Evolutionary conservation across 495 filamentous ascomycete genomes (phyloP).

Genomic region (Evansstolkia leycettana): DNA sequence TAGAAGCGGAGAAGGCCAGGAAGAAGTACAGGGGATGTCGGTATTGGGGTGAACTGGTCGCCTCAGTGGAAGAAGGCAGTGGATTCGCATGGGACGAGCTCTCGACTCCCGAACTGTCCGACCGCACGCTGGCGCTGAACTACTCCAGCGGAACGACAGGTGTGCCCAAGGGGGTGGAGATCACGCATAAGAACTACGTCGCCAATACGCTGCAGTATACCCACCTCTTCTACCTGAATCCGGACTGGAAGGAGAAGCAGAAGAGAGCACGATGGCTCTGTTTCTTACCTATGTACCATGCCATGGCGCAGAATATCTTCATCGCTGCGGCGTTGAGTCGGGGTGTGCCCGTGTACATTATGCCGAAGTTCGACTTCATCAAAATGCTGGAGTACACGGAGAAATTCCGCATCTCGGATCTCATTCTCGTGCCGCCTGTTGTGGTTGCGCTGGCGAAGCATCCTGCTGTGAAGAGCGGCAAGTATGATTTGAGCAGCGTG

Average conservation of each 20-base stretch:
- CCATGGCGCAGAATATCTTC: conserved; percentile 39
- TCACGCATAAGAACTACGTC: conserved; percentile 61
- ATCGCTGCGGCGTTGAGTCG: conserved; percentile 29
- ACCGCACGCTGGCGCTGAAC: conserved; percentile 56
- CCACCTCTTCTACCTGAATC: no score
- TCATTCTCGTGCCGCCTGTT: conserved; percentile 56
- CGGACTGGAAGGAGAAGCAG: conserved; percentile 16
- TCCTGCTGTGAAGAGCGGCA: conserved; percentile 34
- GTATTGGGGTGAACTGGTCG: conserved; percentile 40
- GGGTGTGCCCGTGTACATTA: conserved; percentile 54
- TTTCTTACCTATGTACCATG: conserved; percentile 71
- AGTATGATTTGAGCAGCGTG: conserved; percentile 59
- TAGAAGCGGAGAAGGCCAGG: conserved; percentile 18
- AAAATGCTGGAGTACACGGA: conserved; percentile 58
- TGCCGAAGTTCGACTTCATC: conserved; percentile 61
- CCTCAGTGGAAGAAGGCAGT: conserved; percentile 26
- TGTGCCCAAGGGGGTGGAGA: conserved; percentile 72
- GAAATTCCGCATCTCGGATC: conserved; percentile 52
- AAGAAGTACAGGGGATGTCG: conserved; percentile 15
- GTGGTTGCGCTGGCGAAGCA: conserved; percentile 63
- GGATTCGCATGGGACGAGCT: conserved; percentile 32
- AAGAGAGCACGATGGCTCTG: conserved; percentile 31
- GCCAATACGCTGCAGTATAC: conserved; percentile 47
- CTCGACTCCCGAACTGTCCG: conserved; percentile 19
- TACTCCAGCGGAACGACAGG: conserved; percentile 74